Evolutionary conservation across 1,139 yeast genomes (phyloP), one percentile per base, ranked within the genome.

Genomic region (Pneumocystis murina): DNA sequence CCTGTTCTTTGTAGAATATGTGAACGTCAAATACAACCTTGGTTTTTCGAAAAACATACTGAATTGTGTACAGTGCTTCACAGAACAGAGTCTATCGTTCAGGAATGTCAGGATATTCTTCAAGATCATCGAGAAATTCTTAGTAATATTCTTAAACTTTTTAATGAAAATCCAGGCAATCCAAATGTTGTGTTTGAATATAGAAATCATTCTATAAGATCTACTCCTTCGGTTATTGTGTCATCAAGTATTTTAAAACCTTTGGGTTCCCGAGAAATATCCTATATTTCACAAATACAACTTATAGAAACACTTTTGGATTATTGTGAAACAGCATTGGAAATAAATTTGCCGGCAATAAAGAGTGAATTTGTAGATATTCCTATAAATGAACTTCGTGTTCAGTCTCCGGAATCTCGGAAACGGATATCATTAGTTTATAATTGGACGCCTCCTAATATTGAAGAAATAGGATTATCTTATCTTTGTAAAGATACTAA

Each of bases 1-100:
- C 79, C 84, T 60, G 87, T 89, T 59, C 76, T 91, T 58, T 94
- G 99, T 73, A 80, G 96, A 62, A 90, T 94, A 28, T 94, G 99
- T 74, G 99, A 94, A 71, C 83, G 84, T 38, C 82, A 82, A 62
- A 84, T 91, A n/a, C 97, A 96, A 0, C 89, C 92, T 1, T 94
- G 98, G 98, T 92, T 95, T 85, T 79, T 92, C 62, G 98, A 91
- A 70, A 82, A 85, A 63, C 99, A 94, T 74, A 85, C 94, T 1
- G 95, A 90, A 71, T 77, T 87, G 63, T 94, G 99, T 70, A 78
- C 87, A 38, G 82, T 88, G 59, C 97, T 90, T 72, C 96, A 90
- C 73, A 81, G 86, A 69, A 82, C 87, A 2, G 89, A 85, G 70
- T 91, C 90, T 67, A 85, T 85, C 59, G 82, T 92, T n/a, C 89